These are phyloP conservation scores for Solanum lycopersicoides DNA, from an alignment of 257 asterid species.

Conservation along the genomic window DNA sequence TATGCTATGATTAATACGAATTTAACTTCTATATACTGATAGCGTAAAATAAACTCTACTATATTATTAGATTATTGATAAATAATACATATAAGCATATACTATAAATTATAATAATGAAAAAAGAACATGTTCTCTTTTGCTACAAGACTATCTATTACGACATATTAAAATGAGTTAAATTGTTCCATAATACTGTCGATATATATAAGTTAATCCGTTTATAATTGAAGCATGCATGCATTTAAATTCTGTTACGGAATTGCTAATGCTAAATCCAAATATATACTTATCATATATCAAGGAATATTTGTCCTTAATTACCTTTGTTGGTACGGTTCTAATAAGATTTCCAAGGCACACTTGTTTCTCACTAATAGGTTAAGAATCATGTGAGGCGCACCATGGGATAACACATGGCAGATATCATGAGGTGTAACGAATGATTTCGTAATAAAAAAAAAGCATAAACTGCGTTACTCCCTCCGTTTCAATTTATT, in stretches of 20 bases:
- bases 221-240: background rate
- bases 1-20: background rate
- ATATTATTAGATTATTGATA: background rate
- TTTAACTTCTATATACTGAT: background rate
- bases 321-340: constrained; percentile 6
- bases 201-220: background rate
- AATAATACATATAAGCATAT: background rate
- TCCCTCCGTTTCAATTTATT: background rate
- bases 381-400: constrained; percentile 10
- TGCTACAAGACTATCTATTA: background rate
- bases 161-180: background rate
- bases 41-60: too few relatives aligned
- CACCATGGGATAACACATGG: constrained; percentile 30
- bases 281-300: background rate
- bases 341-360: constrained; percentile 5
- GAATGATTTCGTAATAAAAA: constrained; percentile 8
- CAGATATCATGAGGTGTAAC: constrained; percentile 9
- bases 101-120: background rate
- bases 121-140: background rate
- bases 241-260: background rate
- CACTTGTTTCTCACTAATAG: constrained; percentile 20
- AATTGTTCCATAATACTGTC: background rate
- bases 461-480: background rate
- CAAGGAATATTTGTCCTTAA: constrained; percentile 4
- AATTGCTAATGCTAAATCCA: background rate